Conservation (phyloP, 192 early-diverging fungal species). For the Backusella mclennaniae region DNA sequence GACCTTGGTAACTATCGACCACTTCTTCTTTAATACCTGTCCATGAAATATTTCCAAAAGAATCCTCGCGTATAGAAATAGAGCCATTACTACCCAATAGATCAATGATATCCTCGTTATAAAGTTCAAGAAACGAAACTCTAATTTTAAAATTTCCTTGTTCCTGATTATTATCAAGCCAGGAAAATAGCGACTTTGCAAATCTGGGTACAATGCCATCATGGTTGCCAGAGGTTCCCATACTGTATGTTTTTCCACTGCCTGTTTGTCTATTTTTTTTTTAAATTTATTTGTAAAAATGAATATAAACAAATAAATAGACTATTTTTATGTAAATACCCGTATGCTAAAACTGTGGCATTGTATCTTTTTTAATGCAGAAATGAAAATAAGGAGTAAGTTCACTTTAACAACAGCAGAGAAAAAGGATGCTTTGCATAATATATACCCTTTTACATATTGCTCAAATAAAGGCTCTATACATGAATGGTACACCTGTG, state of each 20-base stretch:
- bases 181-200: constrained; percentile 55
- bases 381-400: not conserved
- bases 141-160: constrained; percentile 41
- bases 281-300: not conserved
- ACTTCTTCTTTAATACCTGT: constrained; percentile 77
- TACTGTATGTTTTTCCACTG: constrained; percentile 91
- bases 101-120: constrained; percentile 95
- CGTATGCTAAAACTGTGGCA: constrained; percentile 88
- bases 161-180: constrained; percentile 30
- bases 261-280: constrained; percentile 69
- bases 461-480: constrained; percentile 61
- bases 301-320: not conserved
- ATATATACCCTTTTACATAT: constrained; percentile 68
- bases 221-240: constrained; percentile 67
- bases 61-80: constrained; percentile 72
- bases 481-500: constrained; percentile 55
- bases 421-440: not conserved
- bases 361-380: constrained; percentile 64
- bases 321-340: constrained; percentile 42
- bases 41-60: constrained; percentile 83
- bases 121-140: constrained; percentile 94
- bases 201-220: constrained; percentile 71
- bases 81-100: constrained; percentile 63
- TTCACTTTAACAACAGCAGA: not conserved
- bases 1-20: constrained; percentile 63